These are phyloP conservation scores for Ogataea pilisensis DNA, from an alignment of 805 yeast species.

Conservation along the genomic window DNA sequence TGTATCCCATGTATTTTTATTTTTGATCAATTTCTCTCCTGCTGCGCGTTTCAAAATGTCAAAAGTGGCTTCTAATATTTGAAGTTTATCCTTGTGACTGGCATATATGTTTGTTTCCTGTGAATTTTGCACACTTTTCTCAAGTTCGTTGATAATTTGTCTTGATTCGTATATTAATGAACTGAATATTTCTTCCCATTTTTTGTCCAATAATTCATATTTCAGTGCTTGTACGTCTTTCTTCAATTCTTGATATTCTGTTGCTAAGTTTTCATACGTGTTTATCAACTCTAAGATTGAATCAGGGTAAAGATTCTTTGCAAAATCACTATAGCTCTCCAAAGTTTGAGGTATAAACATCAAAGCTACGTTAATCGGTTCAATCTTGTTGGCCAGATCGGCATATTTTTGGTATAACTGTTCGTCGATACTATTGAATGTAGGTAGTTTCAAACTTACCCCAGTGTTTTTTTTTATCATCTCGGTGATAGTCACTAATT, in stretches of 20 bases:
- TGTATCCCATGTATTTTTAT: constrained; percentile 2
- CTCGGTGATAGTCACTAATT: constrained; percentile 8
- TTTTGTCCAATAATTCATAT: constrained; percentile 43
- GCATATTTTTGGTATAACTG: constrained; percentile 39
- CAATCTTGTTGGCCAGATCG: constrained; percentile 37
- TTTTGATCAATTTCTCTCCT: constrained; percentile 16
- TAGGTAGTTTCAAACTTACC: constrained; percentile 33
- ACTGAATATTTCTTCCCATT: constrained; percentile 54
- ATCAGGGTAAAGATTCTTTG: constrained; percentile 29
- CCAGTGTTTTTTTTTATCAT: constrained; percentile 8
- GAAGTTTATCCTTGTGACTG: constrained; percentile 2
- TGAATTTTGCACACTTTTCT: constrained; percentile 14
- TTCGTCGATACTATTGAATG: constrained; percentile 36
- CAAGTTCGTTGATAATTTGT: constrained; percentile 24
- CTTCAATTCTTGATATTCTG: constrained; percentile 39
- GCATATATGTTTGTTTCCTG: constrained; percentile 1
- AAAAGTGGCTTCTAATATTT: constrained; percentile 12
- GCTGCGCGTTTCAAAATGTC: constrained; percentile 20
- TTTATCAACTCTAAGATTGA: constrained; percentile 31
- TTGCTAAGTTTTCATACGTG: constrained; percentile 37
- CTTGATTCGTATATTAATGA: constrained; percentile 42
- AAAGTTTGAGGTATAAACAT: constrained; percentile 48
- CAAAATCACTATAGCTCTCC: constrained; percentile 36
- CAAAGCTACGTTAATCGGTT: constrained; percentile 50
- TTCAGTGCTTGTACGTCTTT: constrained; percentile 40